phyloP scores from a whole-genome alignment of 257 asterid genomes.

The Nicotiana knightiana region DNA sequence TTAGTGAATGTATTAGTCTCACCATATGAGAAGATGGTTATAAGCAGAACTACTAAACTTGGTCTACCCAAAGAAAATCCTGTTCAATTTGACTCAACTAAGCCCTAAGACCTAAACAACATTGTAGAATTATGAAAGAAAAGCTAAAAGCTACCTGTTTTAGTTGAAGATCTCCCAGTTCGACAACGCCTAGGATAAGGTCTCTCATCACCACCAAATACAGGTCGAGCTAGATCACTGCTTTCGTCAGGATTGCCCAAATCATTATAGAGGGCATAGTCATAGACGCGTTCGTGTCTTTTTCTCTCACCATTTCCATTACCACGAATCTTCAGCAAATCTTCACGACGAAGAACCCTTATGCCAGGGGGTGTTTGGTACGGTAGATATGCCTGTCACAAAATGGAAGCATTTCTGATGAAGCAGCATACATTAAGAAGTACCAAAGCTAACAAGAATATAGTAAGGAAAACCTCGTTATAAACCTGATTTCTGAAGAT shows the following conservation, averaged over 20 bases:
- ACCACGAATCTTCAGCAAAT: constrained; percentile 19
- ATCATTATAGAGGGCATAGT: constrained; percentile 29
- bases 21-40: too few relatives aligned
- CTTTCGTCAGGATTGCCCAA: constrained; percentile 32
- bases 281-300: constrained; percentile 23
- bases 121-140: not conserved
- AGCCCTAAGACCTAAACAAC: not conserved
- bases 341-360: constrained; percentile 21
- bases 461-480: not conserved
- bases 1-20: too few relatives aligned
- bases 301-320: constrained; percentile 22
- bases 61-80: not conserved
- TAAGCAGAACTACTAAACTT: too few relatives aligned
- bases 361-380: constrained; percentile 18
- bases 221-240: constrained; percentile 14
- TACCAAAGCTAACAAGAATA: not conserved
- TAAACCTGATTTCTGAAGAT: constrained; percentile 14
- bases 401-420: not conserved
- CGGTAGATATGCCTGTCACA: constrained; percentile 11
- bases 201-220: constrained; percentile 22
- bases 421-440: not conserved
- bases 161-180: constrained; percentile 24
- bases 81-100: not conserved
- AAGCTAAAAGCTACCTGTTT: not conserved
- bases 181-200: constrained; percentile 35